Evolutionary conservation across 768 basidiomycete genomes (phyloP), one percentile per base, ranked within the genome.

Genomic region (Serpula lacrymans): DNA sequence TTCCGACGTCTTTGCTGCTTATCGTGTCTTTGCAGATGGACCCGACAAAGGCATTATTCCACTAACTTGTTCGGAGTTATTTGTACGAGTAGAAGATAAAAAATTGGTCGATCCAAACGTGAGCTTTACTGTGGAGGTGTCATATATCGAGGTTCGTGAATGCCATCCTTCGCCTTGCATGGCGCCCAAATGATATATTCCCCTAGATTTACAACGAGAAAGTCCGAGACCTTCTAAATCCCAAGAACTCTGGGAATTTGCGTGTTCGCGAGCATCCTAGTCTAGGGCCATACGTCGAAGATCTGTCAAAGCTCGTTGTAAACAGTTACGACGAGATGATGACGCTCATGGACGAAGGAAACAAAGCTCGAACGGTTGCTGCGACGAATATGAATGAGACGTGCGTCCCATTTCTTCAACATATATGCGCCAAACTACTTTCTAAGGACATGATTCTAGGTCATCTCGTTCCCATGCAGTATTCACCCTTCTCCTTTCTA

Each of bases 371-470:
- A 36, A 98, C 96, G 11, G 95, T 99, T 17, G 96, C 96, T 16
- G 94, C 96, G 18, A 99, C 96, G 16, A 93, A 96, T 65, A 99
- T 99, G 96, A 99, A 99, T 67, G 96, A 97, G 67, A 96, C 93
- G 77, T 89, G 59, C 53, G 82, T 67, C n/a, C n/a, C 29, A 13
- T 30, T 37, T n/a, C 23, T 12, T 7, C 25, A 8, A 5, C 30
- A 8, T 41, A 26, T 27, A 13, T 22, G 20, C 24, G 31, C 34
- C 13, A 18, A 21, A 4, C 7, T 25, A n/a, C 37, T 33, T 33
- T 45, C 50, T 43, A 42, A 42, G 41, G 29, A 23, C 36, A 32
- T 48, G 25, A 39, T 21, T 40, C 13, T 52, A 91, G 88, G 13
- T 95, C 92, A 6, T 96, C 93, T 10, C 88, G 96, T 57, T 96